A percentile compares a stretch with the other conserved stretches of the same genome.
Conservation (phyloP, 495 filamentous ascomycete genomes). For the Hypoxylon fragiforme region DNA sequence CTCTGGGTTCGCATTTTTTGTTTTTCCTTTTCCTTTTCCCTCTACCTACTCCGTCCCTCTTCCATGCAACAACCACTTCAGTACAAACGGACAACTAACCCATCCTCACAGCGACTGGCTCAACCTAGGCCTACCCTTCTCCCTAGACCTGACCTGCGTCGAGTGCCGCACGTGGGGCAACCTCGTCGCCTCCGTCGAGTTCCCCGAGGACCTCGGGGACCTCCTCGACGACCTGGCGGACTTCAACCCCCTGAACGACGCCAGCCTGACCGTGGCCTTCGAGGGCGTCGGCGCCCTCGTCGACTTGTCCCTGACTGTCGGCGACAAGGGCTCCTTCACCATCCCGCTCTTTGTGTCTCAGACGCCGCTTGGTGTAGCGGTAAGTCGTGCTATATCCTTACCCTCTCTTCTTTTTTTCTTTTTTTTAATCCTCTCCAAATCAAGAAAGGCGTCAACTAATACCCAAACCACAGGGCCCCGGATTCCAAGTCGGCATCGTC, state of each 20-base stretch:
- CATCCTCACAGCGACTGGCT: constrained; percentile 15
- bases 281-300: constrained; percentile 31
- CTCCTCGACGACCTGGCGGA: constrained; percentile 21
- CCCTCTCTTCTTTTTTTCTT: not conserved
- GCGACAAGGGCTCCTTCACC: constrained; percentile 18
- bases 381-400: constrained; percentile 7
- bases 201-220: constrained; percentile 29
- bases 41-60: too few species aligned
- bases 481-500: constrained; percentile 35
- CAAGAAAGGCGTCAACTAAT: not conserved
- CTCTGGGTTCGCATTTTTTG: constrained; percentile 17
- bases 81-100: too few species aligned
- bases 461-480: constrained; percentile 25
- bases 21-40: too few species aligned
- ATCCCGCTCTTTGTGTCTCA: constrained; percentile 23
- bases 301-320: constrained; percentile 16
- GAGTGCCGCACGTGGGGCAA: constrained; percentile 31
- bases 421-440: not conserved
- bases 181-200: constrained; percentile 25
- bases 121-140: constrained; percentile 9
- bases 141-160: constrained; percentile 20
- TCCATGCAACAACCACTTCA: too few species aligned
- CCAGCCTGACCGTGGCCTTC: constrained; percentile 30
- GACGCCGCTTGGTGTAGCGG: constrained; percentile 32
- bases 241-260: constrained; percentile 25